Evolutionary conservation across 2,329 filamentous ascomycete genomes (phyloP), one percentile per base, ranked within the genome.

Genomic region (Metarhizium humberi): DNA sequence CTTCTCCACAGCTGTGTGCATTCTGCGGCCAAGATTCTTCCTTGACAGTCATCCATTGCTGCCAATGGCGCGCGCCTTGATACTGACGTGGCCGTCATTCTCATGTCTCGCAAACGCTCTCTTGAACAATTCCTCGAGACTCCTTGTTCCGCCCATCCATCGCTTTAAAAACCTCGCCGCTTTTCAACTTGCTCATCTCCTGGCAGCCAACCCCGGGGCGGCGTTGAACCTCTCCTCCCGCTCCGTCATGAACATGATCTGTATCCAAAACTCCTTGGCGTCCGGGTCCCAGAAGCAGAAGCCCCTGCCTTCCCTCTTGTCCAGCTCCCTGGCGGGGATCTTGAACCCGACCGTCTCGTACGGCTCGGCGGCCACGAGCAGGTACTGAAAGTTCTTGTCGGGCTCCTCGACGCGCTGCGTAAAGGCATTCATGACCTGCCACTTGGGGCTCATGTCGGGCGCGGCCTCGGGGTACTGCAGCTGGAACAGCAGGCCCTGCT

Each of bases 341-440:
- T 99, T 99, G 72, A 99, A 97, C 4, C 84, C 90, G 70, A 92
- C 95, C 2, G 91, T 97, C 82, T 99, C 92, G 75, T 99, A 99
- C 11, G 94, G 94, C 76, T 99, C 94, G 11, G 92, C 94, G 1
- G 94, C 92, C 11, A 99, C 88, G 52, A 97, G 79, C 62, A 99
- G 78, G 69, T 97, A 99, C 79, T 99, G 94, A 68, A 87, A 97
- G 63, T 85, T 86, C 74, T 94, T 91, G 71, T 99, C 92, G 11
- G 91, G 90, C 58, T 96, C 90, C 72, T 99, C 94, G 53, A 96
- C 78, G 71, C 88, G 91, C 80, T 99, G 94, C 73, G 95, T 90
- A 69, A 91, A 99, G 14, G 94, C 92, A 69, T 90, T 95, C 91
- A 97, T 97, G 72, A 99, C 95, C 61, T 95, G 85, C 68, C 96